phyloP scores from a whole-genome alignment of 768 basidiomycete genomes.

The Lentinula raphanica region DNA sequence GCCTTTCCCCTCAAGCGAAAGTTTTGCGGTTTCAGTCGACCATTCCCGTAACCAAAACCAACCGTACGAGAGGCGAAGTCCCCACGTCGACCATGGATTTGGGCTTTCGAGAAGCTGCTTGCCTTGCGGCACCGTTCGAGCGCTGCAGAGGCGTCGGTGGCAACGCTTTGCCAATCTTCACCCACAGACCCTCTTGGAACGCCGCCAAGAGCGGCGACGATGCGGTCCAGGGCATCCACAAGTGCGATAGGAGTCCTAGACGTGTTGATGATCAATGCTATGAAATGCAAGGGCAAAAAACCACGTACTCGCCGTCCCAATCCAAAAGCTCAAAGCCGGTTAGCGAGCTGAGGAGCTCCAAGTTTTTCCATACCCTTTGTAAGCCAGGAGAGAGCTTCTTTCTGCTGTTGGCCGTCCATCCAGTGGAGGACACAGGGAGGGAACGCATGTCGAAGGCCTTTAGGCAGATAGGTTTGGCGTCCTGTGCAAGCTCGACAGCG shows the following conservation, averaged over 20 bases:
- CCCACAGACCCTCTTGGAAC: not conserved
- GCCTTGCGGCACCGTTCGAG: slow-evolving; percentile 14
- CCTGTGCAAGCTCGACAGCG: not conserved
- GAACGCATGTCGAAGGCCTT: not conserved
- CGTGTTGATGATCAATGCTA: too few relatives aligned
- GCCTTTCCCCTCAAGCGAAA: not conserved
- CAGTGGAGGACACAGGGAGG: not conserved
- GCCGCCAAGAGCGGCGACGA: not conserved
- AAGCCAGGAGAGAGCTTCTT: not conserved
- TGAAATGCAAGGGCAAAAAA: too few relatives aligned
- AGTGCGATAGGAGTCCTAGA: not conserved
- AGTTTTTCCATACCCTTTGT: not conserved
- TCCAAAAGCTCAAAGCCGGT: not conserved
- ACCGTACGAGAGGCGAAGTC: not conserved
- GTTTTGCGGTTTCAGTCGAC: not conserved
- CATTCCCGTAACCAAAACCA: not conserved
- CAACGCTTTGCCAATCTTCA: not conserved
- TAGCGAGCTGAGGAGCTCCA: not conserved
- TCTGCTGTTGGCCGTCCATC: not conserved
- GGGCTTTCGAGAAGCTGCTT: not conserved
- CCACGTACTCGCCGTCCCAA: not conserved
- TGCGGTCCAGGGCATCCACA: not conserved
- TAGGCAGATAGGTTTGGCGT: not conserved
- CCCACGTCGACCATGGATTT: not conserved
- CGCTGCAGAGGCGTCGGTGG: slow-evolving; percentile 17